phyloP scores from a whole-genome alignment of 805 yeast species.

The Naumovozyma castellii region DNA sequence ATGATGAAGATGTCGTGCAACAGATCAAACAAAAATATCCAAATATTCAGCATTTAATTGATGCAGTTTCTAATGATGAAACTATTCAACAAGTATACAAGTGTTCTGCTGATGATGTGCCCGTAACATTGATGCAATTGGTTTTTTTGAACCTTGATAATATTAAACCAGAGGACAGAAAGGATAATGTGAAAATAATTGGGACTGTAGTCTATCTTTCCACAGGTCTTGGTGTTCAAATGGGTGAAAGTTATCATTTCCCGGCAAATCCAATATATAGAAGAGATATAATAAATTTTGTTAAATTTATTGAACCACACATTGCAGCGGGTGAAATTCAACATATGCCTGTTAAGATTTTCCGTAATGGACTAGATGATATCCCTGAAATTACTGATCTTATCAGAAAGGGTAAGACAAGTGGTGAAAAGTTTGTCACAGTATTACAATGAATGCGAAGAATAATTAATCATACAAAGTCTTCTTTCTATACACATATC shows the following conservation, averaged over 20 bases:
- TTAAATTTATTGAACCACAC: slow-evolving; percentile 19
- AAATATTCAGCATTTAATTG: slow-evolving; percentile 26
- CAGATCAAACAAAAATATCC: slow-evolving; percentile 31
- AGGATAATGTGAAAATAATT: slow-evolving; percentile 27
- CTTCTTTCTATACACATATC: too few species aligned
- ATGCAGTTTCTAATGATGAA: slow-evolving; percentile 25
- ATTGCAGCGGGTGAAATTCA: slow-evolving; percentile 20
- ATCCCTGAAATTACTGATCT: slow-evolving; percentile 19
- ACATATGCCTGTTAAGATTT: slow-evolving; percentile 28
- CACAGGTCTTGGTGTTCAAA: slow-evolving; percentile 28
- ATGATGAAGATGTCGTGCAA: slow-evolving; percentile 35
- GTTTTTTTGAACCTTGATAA: slow-evolving; percentile 17
- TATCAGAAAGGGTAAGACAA: slow-evolving; percentile 20
- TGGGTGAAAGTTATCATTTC: slow-evolving; percentile 17
- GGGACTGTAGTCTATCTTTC: slow-evolving; percentile 33
- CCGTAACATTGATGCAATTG: slow-evolving; percentile 32
- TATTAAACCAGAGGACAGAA: slow-evolving; percentile 24
- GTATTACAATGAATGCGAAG: slow-evolving; percentile 1
- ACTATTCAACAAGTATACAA: slow-evolving; percentile 29
- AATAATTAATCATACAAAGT: too few species aligned
- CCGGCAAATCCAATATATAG: slow-evolving; percentile 21
- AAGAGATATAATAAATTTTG: slow-evolving; percentile 20
- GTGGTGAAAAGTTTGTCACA: slow-evolving; percentile 25
- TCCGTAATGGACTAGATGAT: slow-evolving; percentile 24
- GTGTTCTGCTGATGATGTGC: slow-evolving; percentile 26